Conservation (phyloP, 108 stramenopile species). For the Cyclotella kingstonii region DNA sequence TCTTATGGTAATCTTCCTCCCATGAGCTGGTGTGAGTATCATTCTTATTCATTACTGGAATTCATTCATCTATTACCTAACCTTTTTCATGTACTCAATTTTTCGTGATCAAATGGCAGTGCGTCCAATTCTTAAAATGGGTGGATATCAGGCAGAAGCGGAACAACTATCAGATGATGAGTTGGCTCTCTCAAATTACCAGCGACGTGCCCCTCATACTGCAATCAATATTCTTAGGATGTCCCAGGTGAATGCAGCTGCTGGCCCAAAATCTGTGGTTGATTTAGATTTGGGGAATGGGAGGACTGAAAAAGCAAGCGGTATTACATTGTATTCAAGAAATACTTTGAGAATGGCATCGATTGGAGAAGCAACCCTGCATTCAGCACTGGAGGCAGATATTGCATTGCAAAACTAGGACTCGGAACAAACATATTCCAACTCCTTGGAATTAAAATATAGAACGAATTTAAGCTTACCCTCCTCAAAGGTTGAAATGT, state of each 20-base stretch:
- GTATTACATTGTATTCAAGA: conserved; percentile 45
- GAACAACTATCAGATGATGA: conserved; percentile 56
- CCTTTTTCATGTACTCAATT: background rate
- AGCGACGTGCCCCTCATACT: conserved; percentile 67
- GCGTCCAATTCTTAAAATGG: conserved; percentile 56
- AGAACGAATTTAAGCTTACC: no score
- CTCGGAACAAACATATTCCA: no score
- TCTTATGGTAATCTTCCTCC: conserved; percentile 74
- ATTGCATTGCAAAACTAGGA: conserved; percentile 37
- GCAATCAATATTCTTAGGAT: conserved; percentile 64
- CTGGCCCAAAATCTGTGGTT: conserved; percentile 46
- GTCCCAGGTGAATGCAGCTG: conserved; percentile 41
- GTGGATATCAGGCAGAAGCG: conserved; percentile 44
- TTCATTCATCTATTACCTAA: no score
- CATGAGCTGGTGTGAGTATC: conserved; percentile 41
- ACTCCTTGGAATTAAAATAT: no score
- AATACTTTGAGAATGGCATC: conserved; percentile 54
- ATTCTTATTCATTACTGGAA: no score
- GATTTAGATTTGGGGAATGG: conserved; percentile 56
- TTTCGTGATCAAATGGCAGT: conserved; percentile 7
- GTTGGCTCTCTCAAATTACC: conserved; percentile 54
- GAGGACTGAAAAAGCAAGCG: conserved; percentile 51
- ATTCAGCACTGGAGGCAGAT: conserved; percentile 46
- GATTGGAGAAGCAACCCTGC: conserved; percentile 43
- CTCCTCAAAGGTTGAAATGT: no score